These are phyloP conservation scores for Alnus rubra DNA, from an alignment of 306 rosid species.

Conservation along the genomic window DNA sequence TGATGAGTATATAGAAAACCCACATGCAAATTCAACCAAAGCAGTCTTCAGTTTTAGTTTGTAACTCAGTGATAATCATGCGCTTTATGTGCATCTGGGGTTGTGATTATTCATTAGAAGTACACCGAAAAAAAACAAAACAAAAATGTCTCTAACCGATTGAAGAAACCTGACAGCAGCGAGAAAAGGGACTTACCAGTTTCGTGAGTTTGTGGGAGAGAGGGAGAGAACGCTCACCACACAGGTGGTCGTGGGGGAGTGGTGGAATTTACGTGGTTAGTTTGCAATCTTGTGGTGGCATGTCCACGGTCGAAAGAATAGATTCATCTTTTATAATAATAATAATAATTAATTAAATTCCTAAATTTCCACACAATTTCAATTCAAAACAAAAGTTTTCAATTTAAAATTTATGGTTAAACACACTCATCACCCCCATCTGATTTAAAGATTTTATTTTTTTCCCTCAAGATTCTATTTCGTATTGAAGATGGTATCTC, in stretches of 20 bases:
- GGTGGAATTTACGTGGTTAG: neutral
- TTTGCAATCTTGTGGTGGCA: too few relatives aligned
- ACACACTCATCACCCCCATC: too few relatives aligned
- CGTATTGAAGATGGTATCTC: too few relatives aligned
- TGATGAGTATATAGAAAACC: slow-evolving; percentile 21
- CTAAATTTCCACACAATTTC: too few relatives aligned
- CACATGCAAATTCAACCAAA: neutral
- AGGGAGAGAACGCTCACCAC: slow-evolving; percentile 20
- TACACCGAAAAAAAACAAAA: neutral
- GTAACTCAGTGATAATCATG: neutral
- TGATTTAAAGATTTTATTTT: too few relatives aligned
- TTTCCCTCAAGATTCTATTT: too few relatives aligned
- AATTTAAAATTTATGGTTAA: too few relatives aligned
- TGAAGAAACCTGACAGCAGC: neutral
- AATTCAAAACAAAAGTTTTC: too few relatives aligned
- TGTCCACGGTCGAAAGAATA: too few relatives aligned
- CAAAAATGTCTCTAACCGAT: neutral
- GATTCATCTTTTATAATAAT: too few relatives aligned
- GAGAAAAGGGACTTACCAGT: slow-evolving; percentile 11
- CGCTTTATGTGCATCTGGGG: neutral
- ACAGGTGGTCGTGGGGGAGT: neutral
- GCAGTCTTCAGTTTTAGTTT: neutral
- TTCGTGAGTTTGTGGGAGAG: neutral
- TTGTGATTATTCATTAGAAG: neutral
- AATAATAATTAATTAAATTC: too few relatives aligned